Evolutionary conservation across 129 eudicot species (phyloP), one percentile per base, ranked within the genome.

Genomic region (Centaurea solstitialis): DNA sequence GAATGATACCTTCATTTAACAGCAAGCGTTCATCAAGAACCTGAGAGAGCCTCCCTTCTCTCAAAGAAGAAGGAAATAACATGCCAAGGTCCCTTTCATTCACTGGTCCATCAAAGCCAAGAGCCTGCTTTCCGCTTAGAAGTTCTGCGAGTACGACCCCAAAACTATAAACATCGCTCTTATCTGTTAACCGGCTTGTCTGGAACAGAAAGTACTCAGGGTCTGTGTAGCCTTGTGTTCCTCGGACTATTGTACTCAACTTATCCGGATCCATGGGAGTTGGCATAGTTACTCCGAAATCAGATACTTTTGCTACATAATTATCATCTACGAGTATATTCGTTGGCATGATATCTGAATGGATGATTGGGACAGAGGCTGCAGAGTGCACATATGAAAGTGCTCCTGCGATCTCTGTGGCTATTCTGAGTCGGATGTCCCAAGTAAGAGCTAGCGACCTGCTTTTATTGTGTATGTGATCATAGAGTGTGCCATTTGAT

Each of bases 241-340:
- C 91, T 68, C 79, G 87, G 28, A 85, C 91, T 50, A 85, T 72
- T 8, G 87, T 88, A 2, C 85, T 83, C 33, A 88, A 24, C 38
- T 85, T 83, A 17, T 26, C 86, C 26, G 40, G 92, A 70, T 85
- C 65, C 66, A 88, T n/a, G n/a, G n/a, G n/a, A n/a, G n/a, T 75
- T 64, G 39, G n/a, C n/a, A n/a, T 88, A 11, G 89, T 82, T 40
- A 87, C 81, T 72, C 92, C 90, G 66, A 88, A 88, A 85, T 88
- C 92, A 7, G 92, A 77, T 45, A 88, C 89, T 83, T 85, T 88
- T 23, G 92, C 92, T 13, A 83, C 81, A 69, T 76, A 88, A 11
- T 35, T 77, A 1, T 83, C 72, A 53, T 88, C 92, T 59, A 88
- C 41, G 13, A 88, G 89, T 35, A 88, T 88, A 53, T 88, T 88